Evolutionary conservation across 768 basidiomycete genomes (phyloP).

Genomic region (Agrocybe praecox): DNA sequence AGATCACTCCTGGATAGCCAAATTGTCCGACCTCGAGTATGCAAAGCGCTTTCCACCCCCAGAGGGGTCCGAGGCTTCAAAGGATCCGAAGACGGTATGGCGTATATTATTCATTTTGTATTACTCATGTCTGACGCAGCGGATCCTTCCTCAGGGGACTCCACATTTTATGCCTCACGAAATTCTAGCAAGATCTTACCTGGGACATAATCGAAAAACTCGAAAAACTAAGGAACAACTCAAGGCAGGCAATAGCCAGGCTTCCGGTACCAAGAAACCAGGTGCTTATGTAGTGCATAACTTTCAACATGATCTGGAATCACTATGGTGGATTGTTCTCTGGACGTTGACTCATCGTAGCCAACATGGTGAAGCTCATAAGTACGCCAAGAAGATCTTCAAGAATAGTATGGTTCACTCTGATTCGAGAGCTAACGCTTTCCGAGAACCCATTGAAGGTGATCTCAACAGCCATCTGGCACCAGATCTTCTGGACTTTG

Average conservation of each 20-base stretch:
- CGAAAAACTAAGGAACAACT: not conserved
- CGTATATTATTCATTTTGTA: not conserved
- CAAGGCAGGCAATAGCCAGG: not conserved
- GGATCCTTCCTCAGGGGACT: conserved; percentile 8
- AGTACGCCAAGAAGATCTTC: not conserved
- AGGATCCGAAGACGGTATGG: conserved; percentile 3
- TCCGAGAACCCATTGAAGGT: not conserved
- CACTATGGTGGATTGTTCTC: conserved; percentile 14
- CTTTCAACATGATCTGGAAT: conserved; percentile 15
- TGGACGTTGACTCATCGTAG: not conserved
- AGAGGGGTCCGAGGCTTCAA: not conserved
- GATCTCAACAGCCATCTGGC: not conserved
- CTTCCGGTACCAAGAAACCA: not conserved
- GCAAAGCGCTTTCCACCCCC: conserved; percentile 2
- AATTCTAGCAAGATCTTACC: not conserved
- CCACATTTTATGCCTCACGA: conserved; percentile 14
- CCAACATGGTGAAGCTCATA: not conserved
- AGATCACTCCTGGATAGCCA: not conserved
- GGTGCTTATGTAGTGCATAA: conserved; percentile 1
- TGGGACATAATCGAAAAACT: not conserved
- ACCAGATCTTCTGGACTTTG: too few species aligned
- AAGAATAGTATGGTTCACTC: too few species aligned
- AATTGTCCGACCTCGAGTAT: conserved; percentile 10
- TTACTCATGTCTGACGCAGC: not conserved
- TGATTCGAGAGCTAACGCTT: not conserved